Evolutionary conservation across 2,329 filamentous ascomycete genomes (phyloP), one percentile per base, ranked within the genome.

Genomic region (Cladosporium sphaerospermum): DNA sequence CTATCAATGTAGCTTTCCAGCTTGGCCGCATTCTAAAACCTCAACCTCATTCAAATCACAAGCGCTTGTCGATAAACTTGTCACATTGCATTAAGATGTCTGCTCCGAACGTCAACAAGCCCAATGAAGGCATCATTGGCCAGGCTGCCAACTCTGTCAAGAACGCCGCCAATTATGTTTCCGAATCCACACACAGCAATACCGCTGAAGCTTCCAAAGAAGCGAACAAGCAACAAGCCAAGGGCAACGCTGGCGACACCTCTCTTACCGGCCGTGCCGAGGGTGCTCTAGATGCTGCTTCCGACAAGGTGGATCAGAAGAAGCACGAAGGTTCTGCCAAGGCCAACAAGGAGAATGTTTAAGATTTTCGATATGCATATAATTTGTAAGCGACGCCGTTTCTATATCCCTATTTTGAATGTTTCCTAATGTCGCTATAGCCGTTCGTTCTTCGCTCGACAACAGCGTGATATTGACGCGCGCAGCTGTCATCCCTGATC

Each of bases 81-180:
- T 18, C 16, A 18, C 16, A 18, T 18, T 18, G 16, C 48, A 57
- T 61, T 68, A 71, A 63, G 52, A 73, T 73, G 71, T 71, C 70
- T 71, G 70, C 67, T 54, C 70, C 70, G 60, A 73, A 73, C 69
- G 68, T 64, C 61, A 67, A 73, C 64, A 67, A 62, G 57, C 70
- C 71, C 57, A 72, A 72, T 62, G 68, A 73, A 64, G 70, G 69
- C 60, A 69, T 73, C 64, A 62, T 73, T 64, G 70, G 69, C 62
- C 67, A 70, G 64, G 60, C 64, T 61, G 56, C 59, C 66, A 71
- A 71, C 67, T 66, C 65, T 44, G 59, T 69, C 57, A 11, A 51
- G 47, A 80, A 84, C 73, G 78, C 78, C 66, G 81, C 74, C 73
- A 85, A 84, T 79, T 85, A 85, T 79, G 81, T 85, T 72, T 72